These are phyloP conservation scores for Ostreobium quekettii DNA, from an alignment of 139 green algal genomes.

Conservation along the genomic window DNA sequence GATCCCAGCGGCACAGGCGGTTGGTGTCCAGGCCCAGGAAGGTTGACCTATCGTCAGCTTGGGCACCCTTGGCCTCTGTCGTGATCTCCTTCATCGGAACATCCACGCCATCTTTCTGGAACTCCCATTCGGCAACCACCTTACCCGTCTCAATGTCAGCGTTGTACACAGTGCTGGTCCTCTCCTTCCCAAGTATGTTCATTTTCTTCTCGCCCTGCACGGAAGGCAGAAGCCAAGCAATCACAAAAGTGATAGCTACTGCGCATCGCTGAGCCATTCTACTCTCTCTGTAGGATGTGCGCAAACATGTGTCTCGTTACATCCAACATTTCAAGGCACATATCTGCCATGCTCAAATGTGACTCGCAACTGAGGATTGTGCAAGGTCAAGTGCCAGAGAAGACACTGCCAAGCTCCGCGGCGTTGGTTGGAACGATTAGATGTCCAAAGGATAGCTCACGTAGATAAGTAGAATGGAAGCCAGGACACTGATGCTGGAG, in stretches of 20 bases:
- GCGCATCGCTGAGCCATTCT: too few species aligned
- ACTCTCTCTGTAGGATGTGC: too few species aligned
- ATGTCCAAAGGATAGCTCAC: too few species aligned
- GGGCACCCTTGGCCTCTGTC: slow-evolving; percentile 62
- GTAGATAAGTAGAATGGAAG: too few species aligned
- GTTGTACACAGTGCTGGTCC: slow-evolving; percentile 46
- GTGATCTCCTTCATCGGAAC: slow-evolving; percentile 59
- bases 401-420: too few species aligned
- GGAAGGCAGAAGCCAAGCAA: not conserved
- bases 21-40: slow-evolving; percentile 88
- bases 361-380: too few species aligned
- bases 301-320: too few species aligned
- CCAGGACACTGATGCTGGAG: too few species aligned
- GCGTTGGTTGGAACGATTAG: too few species aligned
- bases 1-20: slow-evolving; percentile 76
- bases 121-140: slow-evolving; percentile 75
- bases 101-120: slow-evolving; percentile 79
- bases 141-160: slow-evolving; percentile 52
- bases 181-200: slow-evolving; percentile 73
- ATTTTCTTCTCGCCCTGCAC: slow-evolving; percentile 63
- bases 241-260: not conserved
- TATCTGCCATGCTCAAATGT: too few species aligned
- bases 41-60: slow-evolving; percentile 58
- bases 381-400: too few species aligned
- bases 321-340: too few species aligned